Conservation (phyloP, 2,329 filamentous ascomycete genomes). For the Epichloe uncinata region DNA sequence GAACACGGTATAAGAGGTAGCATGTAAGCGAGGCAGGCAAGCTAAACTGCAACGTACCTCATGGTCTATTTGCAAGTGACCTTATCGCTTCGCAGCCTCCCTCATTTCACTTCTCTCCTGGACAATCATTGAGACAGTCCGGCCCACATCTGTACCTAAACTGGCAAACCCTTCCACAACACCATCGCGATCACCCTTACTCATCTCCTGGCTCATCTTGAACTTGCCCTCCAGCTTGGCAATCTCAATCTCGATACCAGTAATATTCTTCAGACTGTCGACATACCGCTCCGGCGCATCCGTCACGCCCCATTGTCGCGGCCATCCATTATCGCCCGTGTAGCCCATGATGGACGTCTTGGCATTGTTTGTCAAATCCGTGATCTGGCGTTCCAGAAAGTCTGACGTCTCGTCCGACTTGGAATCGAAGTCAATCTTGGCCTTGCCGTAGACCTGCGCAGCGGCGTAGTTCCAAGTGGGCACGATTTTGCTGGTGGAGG, state of each 20-base stretch:
- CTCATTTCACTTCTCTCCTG: constrained; percentile 17
- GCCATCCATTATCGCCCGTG: constrained; percentile 18
- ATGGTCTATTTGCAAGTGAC: background rate
- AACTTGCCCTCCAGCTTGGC: constrained; percentile 45
- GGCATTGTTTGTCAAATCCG: constrained; percentile 34
- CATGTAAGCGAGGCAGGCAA: background rate
- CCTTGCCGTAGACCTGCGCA: constrained; percentile 48
- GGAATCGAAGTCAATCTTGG: constrained; percentile 38
- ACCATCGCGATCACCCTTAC: constrained; percentile 37
- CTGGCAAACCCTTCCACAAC: constrained; percentile 41
- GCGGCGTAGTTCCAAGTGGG: constrained; percentile 61
- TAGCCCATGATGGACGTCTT: constrained; percentile 46
- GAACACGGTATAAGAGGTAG: no score
- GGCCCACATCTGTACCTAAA: constrained; percentile 18
- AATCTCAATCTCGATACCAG: constrained; percentile 47
- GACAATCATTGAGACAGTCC: constrained; percentile 20
- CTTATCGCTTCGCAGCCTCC: constrained; percentile 4
- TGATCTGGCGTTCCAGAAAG: constrained; percentile 39
- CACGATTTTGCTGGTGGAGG: constrained; percentile 44
- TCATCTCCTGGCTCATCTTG: constrained; percentile 54
- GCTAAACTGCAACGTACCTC: background rate
- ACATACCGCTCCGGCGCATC: constrained; percentile 43
- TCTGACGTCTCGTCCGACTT: constrained; percentile 27
- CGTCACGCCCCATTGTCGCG: no score
- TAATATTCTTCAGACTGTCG: constrained; percentile 37